Conservation (phyloP, 495 filamentous ascomycete genomes). For the Xylaria curta region DNA sequence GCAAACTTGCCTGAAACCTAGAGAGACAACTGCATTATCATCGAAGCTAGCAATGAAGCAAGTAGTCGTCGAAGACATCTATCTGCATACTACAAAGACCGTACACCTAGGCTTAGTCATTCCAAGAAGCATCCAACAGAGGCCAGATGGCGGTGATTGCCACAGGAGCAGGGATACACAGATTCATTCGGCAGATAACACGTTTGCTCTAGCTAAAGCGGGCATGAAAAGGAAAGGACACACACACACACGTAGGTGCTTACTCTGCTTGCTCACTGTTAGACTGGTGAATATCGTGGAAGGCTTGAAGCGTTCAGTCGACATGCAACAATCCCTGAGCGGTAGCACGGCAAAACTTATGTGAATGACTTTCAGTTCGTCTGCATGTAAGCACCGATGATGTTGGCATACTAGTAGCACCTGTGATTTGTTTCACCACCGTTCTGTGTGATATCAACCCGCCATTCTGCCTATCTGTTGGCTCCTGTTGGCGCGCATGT, state of each 20-base stretch:
- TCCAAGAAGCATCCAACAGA: neutral
- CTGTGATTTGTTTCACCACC: neutral
- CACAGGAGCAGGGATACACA: neutral
- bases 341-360: neutral
- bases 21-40: neutral
- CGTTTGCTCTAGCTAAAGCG: neutral
- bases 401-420: neutral
- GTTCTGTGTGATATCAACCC: slow-evolving; percentile 4
- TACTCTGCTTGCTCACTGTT: neutral
- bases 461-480: neutral
- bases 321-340: neutral
- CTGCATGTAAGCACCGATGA: neutral
- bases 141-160: slow-evolving; percentile 1
- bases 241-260: neutral
- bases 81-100: neutral
- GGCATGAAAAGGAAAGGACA: neutral
- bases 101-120: neutral
- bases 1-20: neutral
- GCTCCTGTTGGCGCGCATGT: neutral
- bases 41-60: neutral
- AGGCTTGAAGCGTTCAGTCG: neutral
- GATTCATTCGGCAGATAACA: neutral
- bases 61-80: neutral
- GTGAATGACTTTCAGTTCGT: neutral
- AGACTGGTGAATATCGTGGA: neutral